phyloP scores from a whole-genome alignment of 1,284 basidiomycete genomes.

The Cerioporus squamosus region DNA sequence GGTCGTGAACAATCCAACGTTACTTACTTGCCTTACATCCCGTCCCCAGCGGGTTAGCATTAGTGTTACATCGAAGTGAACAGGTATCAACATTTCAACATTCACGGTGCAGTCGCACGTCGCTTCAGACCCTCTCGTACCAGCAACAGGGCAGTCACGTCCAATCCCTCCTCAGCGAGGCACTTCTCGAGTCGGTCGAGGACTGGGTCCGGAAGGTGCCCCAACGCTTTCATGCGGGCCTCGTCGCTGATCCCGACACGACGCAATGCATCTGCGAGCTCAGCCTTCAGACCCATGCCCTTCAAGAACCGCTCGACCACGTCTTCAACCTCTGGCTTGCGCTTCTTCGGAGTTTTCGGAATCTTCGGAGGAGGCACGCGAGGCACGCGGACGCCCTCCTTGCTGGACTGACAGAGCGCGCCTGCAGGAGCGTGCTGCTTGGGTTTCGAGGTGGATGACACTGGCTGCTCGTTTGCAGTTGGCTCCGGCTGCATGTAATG shows the following conservation, averaged over 20 bases:
- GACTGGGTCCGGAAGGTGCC: constrained; percentile 1
- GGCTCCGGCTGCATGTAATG: too few relatives aligned
- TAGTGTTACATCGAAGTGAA: background rate
- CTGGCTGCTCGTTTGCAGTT: too few relatives aligned
- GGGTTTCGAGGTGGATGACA: too few relatives aligned
- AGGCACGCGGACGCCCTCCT: background rate
- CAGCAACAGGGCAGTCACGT: constrained; percentile 2
- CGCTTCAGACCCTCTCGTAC: constrained; percentile 6
- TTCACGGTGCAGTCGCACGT: background rate
- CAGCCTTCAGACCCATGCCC: background rate
- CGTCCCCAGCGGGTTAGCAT: background rate
- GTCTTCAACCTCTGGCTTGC: background rate
- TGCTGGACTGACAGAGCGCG: background rate
- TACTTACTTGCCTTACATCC: background rate
- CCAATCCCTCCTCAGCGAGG: constrained; percentile 4
- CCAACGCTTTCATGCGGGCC: constrained; percentile 7
- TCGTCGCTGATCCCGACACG: constrained; percentile 11
- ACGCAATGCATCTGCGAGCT: constrained; percentile 3
- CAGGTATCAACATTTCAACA: background rate
- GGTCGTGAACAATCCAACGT: too few relatives aligned
- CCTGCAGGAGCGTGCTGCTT: too few relatives aligned
- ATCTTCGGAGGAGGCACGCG: background rate
- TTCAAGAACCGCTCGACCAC: constrained; percentile 7
- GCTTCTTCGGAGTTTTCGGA: background rate
- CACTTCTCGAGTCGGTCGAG: constrained; percentile 6